phyloP scores from a whole-genome alignment of 2,329 filamentous ascomycete species.

The Pseudocercospora macadamiae region DNA sequence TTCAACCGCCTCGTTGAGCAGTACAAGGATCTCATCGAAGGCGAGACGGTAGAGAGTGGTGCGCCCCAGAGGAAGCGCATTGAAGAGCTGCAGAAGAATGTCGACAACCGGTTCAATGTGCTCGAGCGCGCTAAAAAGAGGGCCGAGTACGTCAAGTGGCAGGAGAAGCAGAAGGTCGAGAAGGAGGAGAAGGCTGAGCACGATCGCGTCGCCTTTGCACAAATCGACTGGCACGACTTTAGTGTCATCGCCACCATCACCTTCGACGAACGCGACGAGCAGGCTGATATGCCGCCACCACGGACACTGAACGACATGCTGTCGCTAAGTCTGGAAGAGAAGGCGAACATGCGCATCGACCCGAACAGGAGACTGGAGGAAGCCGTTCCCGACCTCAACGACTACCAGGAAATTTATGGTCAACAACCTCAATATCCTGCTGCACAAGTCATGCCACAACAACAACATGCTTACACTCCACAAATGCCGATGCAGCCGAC shows the following conservation, averaged over 20 bases:
- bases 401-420: conserved; percentile 49
- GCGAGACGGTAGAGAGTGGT: conserved; percentile 68
- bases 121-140: conserved; percentile 80
- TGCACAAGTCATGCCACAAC: conserved; percentile 30
- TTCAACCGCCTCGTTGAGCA: conserved; percentile 92
- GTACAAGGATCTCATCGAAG: conserved; percentile 77
- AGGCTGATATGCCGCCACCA: conserved; percentile 82
- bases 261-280: conserved; percentile 87
- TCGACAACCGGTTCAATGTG: conserved; percentile 77
- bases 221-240: conserved; percentile 98
- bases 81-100: conserved; percentile 72
- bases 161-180: conserved; percentile 82
- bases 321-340: conserved; percentile 91
- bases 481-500: conserved; percentile 30
- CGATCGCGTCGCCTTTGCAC: conserved; percentile 74
- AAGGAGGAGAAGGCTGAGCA: conserved; percentile 86
- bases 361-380: conserved; percentile 88
- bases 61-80: conserved; percentile 73
- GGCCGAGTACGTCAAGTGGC: conserved; percentile 82
- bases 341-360: conserved; percentile 84
- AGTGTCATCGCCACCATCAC: conserved; percentile 92
- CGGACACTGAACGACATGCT: conserved; percentile 89
- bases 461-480: conserved; percentile 28
- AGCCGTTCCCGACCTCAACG: conserved; percentile 78
- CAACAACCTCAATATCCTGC: conserved; percentile 33